phyloP scores from a whole-genome alignment of 768 basidiomycete species.

The Hirschioporus abietinus region DNA sequence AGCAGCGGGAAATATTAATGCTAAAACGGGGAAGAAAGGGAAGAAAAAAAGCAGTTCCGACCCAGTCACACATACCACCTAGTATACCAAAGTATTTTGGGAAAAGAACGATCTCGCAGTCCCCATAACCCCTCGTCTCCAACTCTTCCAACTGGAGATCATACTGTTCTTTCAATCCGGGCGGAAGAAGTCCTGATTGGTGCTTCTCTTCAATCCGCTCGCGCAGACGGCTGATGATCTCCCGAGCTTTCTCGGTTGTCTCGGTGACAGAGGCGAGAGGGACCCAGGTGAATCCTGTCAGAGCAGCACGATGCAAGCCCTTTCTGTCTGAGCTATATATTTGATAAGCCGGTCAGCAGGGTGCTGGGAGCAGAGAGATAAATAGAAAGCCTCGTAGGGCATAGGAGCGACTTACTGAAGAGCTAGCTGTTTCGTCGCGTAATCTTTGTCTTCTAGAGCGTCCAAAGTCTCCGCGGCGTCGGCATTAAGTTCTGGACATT shows the following conservation, averaged over 20 bases:
- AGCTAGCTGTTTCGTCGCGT: constrained; percentile 23
- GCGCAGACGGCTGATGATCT: neutral
- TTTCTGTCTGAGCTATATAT: neutral
- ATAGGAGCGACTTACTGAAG: constrained; percentile 26
- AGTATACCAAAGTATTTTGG: neutral
- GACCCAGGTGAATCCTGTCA: neutral
- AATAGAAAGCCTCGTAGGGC: neutral
- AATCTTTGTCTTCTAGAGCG: constrained; percentile 22
- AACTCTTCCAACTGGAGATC: constrained; percentile 31
- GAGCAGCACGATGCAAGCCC: neutral
- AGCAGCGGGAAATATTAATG: too few species aligned
- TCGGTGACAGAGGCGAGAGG: neutral
- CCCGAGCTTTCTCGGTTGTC: neutral
- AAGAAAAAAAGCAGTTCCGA: too few species aligned
- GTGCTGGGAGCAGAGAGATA: neutral
- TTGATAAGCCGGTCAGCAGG: neutral
- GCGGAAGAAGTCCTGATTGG: constrained; percentile 6
- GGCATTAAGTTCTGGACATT: constrained; percentile 24
- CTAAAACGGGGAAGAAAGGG: too few species aligned
- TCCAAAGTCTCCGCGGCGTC: constrained; percentile 25
- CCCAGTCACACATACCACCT: neutral
- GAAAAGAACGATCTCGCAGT: constrained; percentile 1
- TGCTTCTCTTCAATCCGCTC: neutral
- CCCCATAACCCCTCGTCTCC: constrained; percentile 15
- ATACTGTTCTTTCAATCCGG: constrained; percentile 36